A percentile compares a stretch with the other conserved stretches of the same genome.
phyloP scores from a whole-genome alignment of 495 filamentous ascomycete species.

The Hypoxylon lienhwacheense region DNA sequence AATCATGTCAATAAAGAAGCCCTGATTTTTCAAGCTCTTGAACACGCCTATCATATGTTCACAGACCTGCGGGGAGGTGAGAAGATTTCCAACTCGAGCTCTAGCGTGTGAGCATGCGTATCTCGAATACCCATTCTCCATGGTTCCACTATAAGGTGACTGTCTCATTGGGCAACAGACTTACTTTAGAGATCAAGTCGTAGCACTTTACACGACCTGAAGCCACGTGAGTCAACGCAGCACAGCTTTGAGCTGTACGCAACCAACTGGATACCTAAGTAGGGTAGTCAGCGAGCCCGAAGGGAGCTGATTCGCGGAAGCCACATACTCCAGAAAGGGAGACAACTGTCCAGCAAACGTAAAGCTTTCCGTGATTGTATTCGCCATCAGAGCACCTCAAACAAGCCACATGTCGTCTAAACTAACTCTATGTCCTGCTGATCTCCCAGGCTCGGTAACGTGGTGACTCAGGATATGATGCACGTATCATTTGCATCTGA shows the following conservation, averaged over 20 bases:
- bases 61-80: constrained; percentile 16
- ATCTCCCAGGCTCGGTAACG: too few relatives aligned
- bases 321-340: neutral
- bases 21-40: too few relatives aligned
- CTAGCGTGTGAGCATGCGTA: constrained; percentile 12
- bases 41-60: constrained; percentile 12
- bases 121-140: constrained; percentile 1
- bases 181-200: constrained; percentile 13
- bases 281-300: neutral
- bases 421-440: too few relatives aligned
- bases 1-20: too few relatives aligned
- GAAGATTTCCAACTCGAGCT: neutral
- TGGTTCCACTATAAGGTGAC: neutral
- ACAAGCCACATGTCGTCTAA: too few relatives aligned
- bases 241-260: constrained; percentile 14
- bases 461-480: too few relatives aligned
- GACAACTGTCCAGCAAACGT: too few relatives aligned
- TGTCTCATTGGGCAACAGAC: constrained; percentile 26
- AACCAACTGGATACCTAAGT: neutral
- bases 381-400: too few relatives aligned
- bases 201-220: constrained; percentile 28
- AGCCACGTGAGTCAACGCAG: constrained; percentile 28
- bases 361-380: too few relatives aligned
- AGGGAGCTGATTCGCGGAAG: constrained; percentile 9
- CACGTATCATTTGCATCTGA: too few relatives aligned